phyloP scores from a whole-genome alignment of 352 stramenopile species.

The Pythium sp. region DNA sequence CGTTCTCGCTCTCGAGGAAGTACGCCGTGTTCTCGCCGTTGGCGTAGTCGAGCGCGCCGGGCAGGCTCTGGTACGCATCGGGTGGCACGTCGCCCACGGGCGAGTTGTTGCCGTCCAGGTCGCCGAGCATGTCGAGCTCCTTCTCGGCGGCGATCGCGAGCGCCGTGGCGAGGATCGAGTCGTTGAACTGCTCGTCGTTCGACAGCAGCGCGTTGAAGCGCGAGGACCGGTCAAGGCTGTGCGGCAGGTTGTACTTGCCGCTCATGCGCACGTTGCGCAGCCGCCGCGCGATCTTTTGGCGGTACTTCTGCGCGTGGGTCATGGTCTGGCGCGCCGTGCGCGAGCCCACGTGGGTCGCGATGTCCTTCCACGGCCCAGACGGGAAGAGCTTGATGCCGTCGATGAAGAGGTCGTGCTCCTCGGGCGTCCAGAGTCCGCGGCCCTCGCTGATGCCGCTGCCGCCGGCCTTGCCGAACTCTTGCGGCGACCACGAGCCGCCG shows the following conservation, averaged over 20 bases:
- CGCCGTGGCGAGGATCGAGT: constrained; percentile 73
- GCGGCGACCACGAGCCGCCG: constrained; percentile 14
- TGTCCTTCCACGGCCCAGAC: constrained; percentile 76
- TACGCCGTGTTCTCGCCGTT: constrained; percentile 41
- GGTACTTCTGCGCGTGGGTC: constrained; percentile 85
- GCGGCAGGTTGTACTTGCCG: constrained; percentile 61
- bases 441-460: constrained; percentile 43
- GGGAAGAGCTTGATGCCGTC: constrained; percentile 76
- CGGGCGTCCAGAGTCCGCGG: constrained; percentile 67
- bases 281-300: constrained; percentile 74
- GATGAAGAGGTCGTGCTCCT: constrained; percentile 75
- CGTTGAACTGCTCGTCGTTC: constrained; percentile 77
- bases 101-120: constrained; percentile 31
- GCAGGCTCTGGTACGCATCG: constrained; percentile 49
- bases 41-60: constrained; percentile 46
- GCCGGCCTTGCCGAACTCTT: constrained; percentile 15
- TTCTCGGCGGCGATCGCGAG: constrained; percentile 70
- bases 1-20: constrained; percentile 37
- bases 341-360: constrained; percentile 64
- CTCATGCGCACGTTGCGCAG: constrained; percentile 71
- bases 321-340: constrained; percentile 76
- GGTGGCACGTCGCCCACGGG: constrained; percentile 29
- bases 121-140: constrained; percentile 64
- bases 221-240: constrained; percentile 65
- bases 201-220: constrained; percentile 69